Conservation (phyloP, 495 filamentous ascomycete species). For the Neurospora sp. region DNA sequence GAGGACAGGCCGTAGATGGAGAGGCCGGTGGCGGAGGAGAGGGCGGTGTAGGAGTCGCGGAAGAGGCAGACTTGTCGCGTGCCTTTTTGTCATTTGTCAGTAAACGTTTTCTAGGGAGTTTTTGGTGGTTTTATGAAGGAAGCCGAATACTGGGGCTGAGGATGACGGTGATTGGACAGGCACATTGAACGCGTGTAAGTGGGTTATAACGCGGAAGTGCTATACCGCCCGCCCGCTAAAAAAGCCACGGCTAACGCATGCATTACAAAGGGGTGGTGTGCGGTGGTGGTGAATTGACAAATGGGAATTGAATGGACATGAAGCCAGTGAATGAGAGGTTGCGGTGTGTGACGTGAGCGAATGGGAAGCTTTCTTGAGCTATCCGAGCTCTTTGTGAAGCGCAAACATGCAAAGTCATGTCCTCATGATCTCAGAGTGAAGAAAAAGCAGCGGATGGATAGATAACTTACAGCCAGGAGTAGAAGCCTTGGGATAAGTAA, state of each 20-base stretch:
- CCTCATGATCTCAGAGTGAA: neutral
- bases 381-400: neutral
- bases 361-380: neutral
- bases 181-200: neutral
- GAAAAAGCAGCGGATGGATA: neutral
- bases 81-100: slow-evolving; percentile 43
- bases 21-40: slow-evolving; percentile 75
- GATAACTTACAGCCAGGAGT: slow-evolving; percentile 82
- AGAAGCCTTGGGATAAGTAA: slow-evolving; percentile 92
- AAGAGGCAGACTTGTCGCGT: slow-evolving; percentile 91
- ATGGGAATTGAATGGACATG: neutral
- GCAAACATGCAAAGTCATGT: neutral
- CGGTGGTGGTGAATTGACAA: slow-evolving; percentile 2
- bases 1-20: slow-evolving; percentile 80
- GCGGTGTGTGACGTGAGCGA: neutral
- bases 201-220: neutral
- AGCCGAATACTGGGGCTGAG: neutral
- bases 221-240: neutral
- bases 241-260: neutral
- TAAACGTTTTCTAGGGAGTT: neutral
- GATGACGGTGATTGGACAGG: neutral
- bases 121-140: neutral
- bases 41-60: slow-evolving; percentile 64
- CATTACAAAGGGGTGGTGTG: neutral
- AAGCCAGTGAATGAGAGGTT: neutral